These are phyloP conservation scores for Fraxinus excelsior DNA, from an alignment of 257 asterid genomes.

Conservation along the genomic window DNA sequence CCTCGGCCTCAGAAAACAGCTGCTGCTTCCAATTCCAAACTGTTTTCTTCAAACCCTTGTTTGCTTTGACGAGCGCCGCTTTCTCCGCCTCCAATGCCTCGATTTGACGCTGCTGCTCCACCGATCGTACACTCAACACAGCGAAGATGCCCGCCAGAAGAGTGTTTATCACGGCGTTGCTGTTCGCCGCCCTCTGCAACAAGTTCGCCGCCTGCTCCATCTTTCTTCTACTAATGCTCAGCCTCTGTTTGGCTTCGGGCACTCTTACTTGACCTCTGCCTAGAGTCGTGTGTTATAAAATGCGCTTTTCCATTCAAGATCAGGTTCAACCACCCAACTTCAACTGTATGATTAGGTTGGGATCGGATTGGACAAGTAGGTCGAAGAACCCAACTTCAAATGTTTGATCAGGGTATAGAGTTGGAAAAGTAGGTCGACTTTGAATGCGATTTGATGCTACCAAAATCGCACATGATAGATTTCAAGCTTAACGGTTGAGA, in stretches of 20 bases:
- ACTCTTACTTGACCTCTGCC: not conserved
- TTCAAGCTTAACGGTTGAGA: too few species aligned
- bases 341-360: too few species aligned
- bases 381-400: too few species aligned
- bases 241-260: not conserved
- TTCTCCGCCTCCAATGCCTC: slow-evolving; percentile 66
- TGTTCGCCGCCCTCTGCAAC: slow-evolving; percentile 58
- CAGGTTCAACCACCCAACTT: too few species aligned
- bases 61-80: slow-evolving; percentile 44
- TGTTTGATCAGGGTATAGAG: too few species aligned
- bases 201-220: slow-evolving; percentile 55
- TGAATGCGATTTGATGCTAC: too few species aligned
- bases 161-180: slow-evolving; percentile 53
- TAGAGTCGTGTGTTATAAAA: not conserved
- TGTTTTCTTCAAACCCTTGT: slow-evolving; percentile 57
- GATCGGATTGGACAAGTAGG: too few species aligned
- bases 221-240: not conserved
- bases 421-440: too few species aligned
- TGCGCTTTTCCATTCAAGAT: too few species aligned
- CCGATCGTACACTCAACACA: slow-evolving; percentile 51
- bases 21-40: slow-evolving; percentile 89
- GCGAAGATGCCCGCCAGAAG: slow-evolving; percentile 50
- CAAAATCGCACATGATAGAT: too few species aligned
- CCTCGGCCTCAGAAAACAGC: slow-evolving; percentile 68
- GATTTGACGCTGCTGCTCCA: slow-evolving; percentile 50